A percentile compares a stretch with the other conserved stretches of the same genome.
phyloP scores from a whole-genome alignment of 2,329 filamentous ascomycete species.

The Fusarium marasasianum region DNA sequence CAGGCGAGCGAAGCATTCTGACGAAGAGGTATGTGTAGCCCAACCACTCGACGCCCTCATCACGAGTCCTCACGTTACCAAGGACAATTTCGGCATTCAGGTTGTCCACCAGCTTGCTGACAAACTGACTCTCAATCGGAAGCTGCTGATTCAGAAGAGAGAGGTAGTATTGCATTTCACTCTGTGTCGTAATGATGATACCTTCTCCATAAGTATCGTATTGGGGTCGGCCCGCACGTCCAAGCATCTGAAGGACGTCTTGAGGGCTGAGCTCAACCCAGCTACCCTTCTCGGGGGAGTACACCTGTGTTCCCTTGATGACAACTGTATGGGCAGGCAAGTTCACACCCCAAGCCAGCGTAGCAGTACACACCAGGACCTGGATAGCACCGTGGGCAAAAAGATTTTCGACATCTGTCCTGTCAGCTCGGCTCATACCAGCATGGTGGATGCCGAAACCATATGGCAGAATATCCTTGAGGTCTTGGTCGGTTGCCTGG shows the following conservation, averaged over 20 bases:
- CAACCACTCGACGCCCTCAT: constrained; percentile 98
- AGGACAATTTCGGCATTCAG: constrained; percentile 96
- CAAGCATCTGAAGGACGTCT: constrained; percentile 98
- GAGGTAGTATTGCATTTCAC: constrained; percentile 96
- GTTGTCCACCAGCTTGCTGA: constrained; percentile 93
- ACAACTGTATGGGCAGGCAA: constrained; percentile 97
- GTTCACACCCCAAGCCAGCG: constrained; percentile 99
- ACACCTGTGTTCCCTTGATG: constrained; percentile 98
- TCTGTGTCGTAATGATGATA: constrained; percentile 97
- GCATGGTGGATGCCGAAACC: constrained; percentile 99
- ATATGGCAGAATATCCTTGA: constrained; percentile 95
- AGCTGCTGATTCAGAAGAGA: constrained; percentile 96
- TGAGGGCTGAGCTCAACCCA: constrained; percentile 98
- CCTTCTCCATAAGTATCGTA: constrained; percentile 98
- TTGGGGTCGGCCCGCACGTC: constrained; percentile 93
- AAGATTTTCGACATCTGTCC: constrained; percentile 92
- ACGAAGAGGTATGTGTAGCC: constrained; percentile 98
- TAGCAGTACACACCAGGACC: constrained; percentile 96
- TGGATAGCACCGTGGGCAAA: constrained; percentile 92
- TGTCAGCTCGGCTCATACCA: constrained; percentile 94
- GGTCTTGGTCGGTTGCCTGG: constrained; percentile 81
- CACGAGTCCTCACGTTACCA: constrained; percentile 88
- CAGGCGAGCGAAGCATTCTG: constrained; percentile 94
- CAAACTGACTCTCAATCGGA: constrained; percentile 95
- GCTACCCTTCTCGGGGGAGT: constrained; percentile 97